Conservation (phyloP, 2,329 filamentous ascomycete species). For the Fusarium nanum region DNA sequence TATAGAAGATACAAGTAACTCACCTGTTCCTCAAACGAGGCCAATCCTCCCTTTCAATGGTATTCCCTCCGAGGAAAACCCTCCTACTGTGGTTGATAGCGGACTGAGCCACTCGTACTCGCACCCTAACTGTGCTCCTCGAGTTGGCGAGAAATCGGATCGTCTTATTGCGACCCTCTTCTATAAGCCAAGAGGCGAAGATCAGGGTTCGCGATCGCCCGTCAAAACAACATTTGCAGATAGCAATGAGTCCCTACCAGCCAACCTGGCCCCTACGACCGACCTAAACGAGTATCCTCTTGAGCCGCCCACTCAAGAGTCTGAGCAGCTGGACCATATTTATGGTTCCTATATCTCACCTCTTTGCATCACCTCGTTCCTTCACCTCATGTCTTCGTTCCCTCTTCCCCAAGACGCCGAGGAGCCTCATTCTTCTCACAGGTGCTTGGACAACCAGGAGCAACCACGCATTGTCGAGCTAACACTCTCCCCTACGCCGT, state of each 20-base stretch:
- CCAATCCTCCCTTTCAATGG: conserved; percentile 66
- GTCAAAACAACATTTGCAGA: conserved; percentile 46
- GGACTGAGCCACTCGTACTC: conserved; percentile 71
- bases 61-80: conserved; percentile 68
- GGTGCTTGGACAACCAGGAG: conserved; percentile 70
- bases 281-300: conserved; percentile 69
- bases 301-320: conserved; percentile 66
- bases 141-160: conserved; percentile 59
- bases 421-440: conserved; percentile 70
- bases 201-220: conserved; percentile 49
- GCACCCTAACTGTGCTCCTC: conserved; percentile 71
- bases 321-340: conserved; percentile 70
- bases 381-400: conserved; percentile 73
- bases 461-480: conserved; percentile 75
- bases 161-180: conserved; percentile 72
- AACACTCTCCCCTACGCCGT: conserved; percentile 69
- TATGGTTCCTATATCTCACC: conserved; percentile 75
- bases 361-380: conserved; percentile 73
- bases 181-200: conserved; percentile 63
- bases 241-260: conserved; percentile 55
- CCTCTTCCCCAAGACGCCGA: conserved; percentile 64
- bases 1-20: conserved; percentile 64
- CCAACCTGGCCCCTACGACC: conserved; percentile 69
- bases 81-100: conserved; percentile 70
- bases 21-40: conserved; percentile 54